Evolutionary conservation across 2,329 filamentous ascomycete species (phyloP).

Genomic region (Arthrocladium fulminans): DNA sequence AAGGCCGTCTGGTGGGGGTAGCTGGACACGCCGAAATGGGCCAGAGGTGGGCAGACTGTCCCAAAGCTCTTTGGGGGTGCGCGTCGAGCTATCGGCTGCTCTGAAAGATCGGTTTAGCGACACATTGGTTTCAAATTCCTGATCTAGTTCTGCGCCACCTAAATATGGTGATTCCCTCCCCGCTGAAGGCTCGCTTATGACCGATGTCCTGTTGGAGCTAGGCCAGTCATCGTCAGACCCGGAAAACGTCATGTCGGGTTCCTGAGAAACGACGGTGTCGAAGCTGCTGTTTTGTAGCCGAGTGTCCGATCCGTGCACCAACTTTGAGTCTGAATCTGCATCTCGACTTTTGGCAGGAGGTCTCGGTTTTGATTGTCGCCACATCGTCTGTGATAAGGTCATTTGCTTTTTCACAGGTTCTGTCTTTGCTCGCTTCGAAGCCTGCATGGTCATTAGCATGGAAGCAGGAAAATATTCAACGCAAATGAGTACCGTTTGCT

Average conservation of each 20-base stretch:
- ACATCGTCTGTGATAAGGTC: not conserved
- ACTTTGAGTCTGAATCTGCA: not conserved
- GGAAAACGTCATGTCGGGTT: not conserved
- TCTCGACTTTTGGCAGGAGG: not conserved
- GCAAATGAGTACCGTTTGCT: not conserved
- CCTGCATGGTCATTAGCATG: not conserved
- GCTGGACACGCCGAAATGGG: slow-evolving; percentile 27
- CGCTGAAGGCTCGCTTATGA: not conserved
- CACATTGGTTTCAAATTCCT: not conserved
- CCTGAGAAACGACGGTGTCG: not conserved
- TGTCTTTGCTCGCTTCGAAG: not conserved
- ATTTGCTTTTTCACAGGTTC: not conserved
- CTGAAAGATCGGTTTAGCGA: not conserved
- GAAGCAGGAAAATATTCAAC: too few species aligned
- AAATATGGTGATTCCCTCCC: not conserved
- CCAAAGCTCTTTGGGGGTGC: slow-evolving; percentile 17
- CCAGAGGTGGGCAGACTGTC: slow-evolving; percentile 26
- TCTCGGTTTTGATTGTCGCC: not conserved
- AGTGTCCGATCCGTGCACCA: not conserved
- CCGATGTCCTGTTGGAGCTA: slow-evolving; percentile 5
- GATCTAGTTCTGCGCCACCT: slow-evolving; percentile 14
- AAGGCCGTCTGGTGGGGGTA: slow-evolving; percentile 18
- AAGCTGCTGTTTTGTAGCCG: slow-evolving; percentile 1
- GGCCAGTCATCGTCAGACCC: not conserved
- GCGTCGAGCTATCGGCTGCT: not conserved